phyloP scores from a whole-genome alignment of 2,329 filamentous ascomycete species.

The Fusarium aywerte region DNA sequence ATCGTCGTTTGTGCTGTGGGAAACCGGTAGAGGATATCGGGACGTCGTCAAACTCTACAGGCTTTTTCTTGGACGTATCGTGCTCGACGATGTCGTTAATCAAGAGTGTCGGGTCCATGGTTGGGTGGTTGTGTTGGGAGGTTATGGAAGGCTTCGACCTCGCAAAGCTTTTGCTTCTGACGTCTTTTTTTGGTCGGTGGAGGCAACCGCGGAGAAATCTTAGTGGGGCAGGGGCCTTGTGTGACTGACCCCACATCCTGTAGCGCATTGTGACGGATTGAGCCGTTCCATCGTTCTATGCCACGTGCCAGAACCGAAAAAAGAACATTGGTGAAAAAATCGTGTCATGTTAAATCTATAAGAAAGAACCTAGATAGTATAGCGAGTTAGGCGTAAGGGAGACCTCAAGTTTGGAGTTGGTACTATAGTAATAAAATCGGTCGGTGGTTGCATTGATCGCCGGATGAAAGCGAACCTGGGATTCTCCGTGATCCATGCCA shows the following conservation, averaged over 20 bases:
- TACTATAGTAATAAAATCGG: background rate
- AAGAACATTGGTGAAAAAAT: background rate
- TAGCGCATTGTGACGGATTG: conserved; percentile 26
- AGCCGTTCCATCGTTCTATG: conserved; percentile 22
- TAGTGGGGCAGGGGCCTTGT: conserved; percentile 31
- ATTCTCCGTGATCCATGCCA: conserved; percentile 7
- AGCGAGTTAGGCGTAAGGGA: too few relatives aligned
- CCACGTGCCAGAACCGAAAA: conserved; percentile 28
- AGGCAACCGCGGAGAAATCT: conserved; percentile 36
- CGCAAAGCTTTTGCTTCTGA: conserved; percentile 24
- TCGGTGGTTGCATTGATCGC: background rate
- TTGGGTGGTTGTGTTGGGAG: conserved; percentile 13
- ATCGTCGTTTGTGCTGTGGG: conserved; percentile 86
- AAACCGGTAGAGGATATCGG: conserved; percentile 72
- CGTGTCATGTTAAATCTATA: background rate
- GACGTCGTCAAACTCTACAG: conserved; percentile 67
- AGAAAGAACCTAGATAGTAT: background rate
- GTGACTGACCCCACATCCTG: conserved; percentile 29
- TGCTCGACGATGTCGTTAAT: conserved; percentile 86
- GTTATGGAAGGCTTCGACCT: conserved; percentile 3
- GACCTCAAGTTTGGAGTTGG: background rate
- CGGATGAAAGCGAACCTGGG: background rate
- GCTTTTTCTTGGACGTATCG: conserved; percentile 65
- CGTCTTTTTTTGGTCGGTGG: conserved; percentile 39
- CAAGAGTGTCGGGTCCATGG: conserved; percentile 62